Conservation (phyloP, 164 flowering plant species). For the Tetrastigma voinierianum region DNA sequence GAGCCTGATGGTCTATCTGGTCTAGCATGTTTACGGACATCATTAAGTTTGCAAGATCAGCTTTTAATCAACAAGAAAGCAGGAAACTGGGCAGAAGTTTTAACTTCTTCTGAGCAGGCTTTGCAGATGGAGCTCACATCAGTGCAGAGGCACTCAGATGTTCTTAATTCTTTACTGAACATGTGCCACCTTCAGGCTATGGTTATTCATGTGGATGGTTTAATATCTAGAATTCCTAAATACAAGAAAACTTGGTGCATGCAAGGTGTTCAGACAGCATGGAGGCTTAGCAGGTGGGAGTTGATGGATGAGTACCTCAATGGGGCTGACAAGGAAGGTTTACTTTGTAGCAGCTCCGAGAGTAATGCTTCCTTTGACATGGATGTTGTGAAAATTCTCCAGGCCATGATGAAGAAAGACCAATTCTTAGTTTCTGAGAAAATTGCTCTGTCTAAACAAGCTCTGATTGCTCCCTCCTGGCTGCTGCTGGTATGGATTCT, state of each 20-base stretch:
- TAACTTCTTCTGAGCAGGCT: conserved; percentile 92
- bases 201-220: conserved; percentile 95
- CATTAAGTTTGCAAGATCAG: conserved; percentile 80
- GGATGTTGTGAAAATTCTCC: conserved; percentile 93
- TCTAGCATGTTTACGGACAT: conserved; percentile 76
- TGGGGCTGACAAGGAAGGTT: conserved; percentile 87
- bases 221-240: conserved; percentile 80
- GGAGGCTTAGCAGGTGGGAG: conserved; percentile 99
- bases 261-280: conserved; percentile 99
- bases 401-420: conserved; percentile 91
- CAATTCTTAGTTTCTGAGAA: conserved; percentile 80
- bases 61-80: conserved; percentile 80
- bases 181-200: conserved; percentile 98
- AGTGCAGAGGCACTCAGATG: conserved; percentile 93
- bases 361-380: conserved; percentile 89
- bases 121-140: conserved; percentile 90
- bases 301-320: conserved; percentile 89
- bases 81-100: conserved; percentile 97
- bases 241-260: conserved; percentile 96
- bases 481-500: conserved; percentile 99
- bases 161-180: conserved; percentile 84
- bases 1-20: conserved; percentile 99
- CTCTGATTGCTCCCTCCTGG: conserved; percentile 90
- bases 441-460: conserved; percentile 88
- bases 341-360: conserved; percentile 78